Conservation (phyloP, 805 yeast genomes). For the Kuraishia ogatae region DNA sequence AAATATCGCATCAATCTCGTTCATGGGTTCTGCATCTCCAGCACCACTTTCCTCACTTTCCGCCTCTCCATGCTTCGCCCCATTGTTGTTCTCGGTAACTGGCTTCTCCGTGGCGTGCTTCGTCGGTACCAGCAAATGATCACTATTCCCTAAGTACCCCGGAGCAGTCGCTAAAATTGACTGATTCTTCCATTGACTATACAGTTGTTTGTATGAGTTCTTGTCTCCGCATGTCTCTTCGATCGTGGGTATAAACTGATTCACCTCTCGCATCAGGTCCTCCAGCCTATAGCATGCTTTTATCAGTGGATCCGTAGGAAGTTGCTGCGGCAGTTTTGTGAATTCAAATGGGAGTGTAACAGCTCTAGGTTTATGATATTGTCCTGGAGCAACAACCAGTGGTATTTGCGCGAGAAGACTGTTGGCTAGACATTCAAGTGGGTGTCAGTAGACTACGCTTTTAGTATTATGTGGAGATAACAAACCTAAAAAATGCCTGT, state of each 20-base stretch:
- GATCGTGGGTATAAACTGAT: neutral
- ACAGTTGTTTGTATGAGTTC: constrained; percentile 3
- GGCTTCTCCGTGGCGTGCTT: neutral
- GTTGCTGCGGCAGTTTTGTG: constrained; percentile 5
- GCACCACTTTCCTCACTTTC: neutral
- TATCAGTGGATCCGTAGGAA: constrained; percentile 3
- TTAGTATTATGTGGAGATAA: neutral
- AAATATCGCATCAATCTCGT: neutral
- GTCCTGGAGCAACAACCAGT: constrained; percentile 16
- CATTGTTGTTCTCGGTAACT: neutral
- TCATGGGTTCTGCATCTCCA: neutral
- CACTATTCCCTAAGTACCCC: constrained; percentile 18
- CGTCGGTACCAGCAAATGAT: constrained; percentile 18
- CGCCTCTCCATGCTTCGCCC: neutral
- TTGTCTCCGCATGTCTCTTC: constrained; percentile 3
- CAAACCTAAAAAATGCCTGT: neutral
- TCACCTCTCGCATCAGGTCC: constrained; percentile 4
- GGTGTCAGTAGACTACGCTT: neutral
- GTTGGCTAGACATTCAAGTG: constrained; percentile 5
- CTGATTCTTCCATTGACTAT: constrained; percentile 12
- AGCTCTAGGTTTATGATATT: constrained; percentile 13
- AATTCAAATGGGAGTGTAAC: constrained; percentile 18
- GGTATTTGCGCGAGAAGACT: constrained; percentile 19
- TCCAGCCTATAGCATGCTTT: constrained; percentile 5
- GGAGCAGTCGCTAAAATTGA: constrained; percentile 14